Conservation (phyloP, 2,329 filamentous ascomycete genomes). For the Talaromyces verruculosus region DNA sequence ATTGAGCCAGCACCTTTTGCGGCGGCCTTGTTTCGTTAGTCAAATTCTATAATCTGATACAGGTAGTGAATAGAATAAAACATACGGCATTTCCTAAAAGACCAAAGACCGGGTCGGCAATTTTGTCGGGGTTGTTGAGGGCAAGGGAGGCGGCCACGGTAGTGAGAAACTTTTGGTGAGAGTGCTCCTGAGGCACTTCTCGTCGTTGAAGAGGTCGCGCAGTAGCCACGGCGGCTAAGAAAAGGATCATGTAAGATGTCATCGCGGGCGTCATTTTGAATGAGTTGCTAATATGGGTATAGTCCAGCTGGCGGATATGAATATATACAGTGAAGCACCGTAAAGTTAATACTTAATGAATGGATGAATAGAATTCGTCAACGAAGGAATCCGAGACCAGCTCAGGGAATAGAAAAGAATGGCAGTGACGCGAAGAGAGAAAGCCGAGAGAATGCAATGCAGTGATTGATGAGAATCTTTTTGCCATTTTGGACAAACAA, state of each 20-base stretch:
- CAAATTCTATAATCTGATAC: background rate
- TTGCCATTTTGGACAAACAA: background rate
- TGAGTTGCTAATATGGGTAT: background rate
- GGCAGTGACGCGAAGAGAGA: background rate
- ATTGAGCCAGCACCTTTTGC: conserved; percentile 51
- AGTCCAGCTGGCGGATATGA: background rate
- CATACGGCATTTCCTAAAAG: conserved; percentile 48
- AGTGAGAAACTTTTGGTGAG: conserved; percentile 53
- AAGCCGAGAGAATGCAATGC: background rate
- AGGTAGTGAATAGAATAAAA: background rate
- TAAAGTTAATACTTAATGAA: background rate
- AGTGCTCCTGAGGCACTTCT: conserved; percentile 60
- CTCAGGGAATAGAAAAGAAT: conserved; percentile 1
- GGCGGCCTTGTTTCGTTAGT: conserved; percentile 42
- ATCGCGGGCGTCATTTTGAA: background rate
- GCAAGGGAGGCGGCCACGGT: conserved; percentile 48
- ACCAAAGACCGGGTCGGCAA: conserved; percentile 53
- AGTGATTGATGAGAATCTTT: background rate
- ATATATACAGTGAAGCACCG: background rate
- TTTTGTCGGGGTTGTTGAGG: conserved; percentile 51
- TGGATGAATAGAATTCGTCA: background rate
- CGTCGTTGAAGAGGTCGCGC: conserved; percentile 30
- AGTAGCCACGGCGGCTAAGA: conserved; percentile 13
- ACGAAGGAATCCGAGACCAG: conserved; percentile 14
- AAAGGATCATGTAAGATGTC: background rate